A percentile compares a stretch with the other conserved stretches of the same genome.
Evolutionary conservation across 2,329 filamentous ascomycete genomes (phyloP).

Genomic region (Xylariales sp.): DNA sequence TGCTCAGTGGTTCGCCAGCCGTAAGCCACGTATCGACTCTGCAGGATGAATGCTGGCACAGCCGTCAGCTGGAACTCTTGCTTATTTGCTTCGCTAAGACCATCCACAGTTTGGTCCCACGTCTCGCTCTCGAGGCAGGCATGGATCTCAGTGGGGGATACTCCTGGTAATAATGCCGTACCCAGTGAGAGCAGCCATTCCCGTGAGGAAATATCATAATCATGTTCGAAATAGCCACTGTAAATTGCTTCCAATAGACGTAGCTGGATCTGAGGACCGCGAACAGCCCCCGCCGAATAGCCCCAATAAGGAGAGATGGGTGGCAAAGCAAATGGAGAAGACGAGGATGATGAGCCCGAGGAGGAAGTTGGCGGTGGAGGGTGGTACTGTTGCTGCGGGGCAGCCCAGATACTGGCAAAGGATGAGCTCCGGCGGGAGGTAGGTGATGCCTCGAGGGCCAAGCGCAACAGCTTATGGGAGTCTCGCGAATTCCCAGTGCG

Average conservation of each 20-base stretch:
- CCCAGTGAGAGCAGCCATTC: slow-evolving; percentile 31
- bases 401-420: too few species aligned
- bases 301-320: too few species aligned
- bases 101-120: slow-evolving; percentile 29
- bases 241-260: slow-evolving; percentile 37
- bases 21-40: slow-evolving; percentile 62
- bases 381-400: too few species aligned
- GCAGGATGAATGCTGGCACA: slow-evolving; percentile 71
- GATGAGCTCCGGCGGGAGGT: slow-evolving; percentile 20
- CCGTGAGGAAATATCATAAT: slow-evolving; percentile 35
- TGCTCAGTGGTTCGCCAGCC: slow-evolving; percentile 65
- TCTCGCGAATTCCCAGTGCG: slow-evolving; percentile 38
- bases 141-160: slow-evolving; percentile 16
- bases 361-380: too few species aligned
- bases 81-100: slow-evolving; percentile 17
- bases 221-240: slow-evolving; percentile 35
- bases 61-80: slow-evolving; percentile 52
- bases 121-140: slow-evolving; percentile 23
- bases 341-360: too few species aligned
- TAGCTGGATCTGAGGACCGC: slow-evolving; percentile 28
- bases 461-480: slow-evolving; percentile 43
- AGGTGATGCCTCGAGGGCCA: slow-evolving; percentile 27
- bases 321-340: too few species aligned
- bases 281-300: too few species aligned
- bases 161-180: slow-evolving; percentile 6